Evolutionary conservation across 106 monocot species (phyloP).

Genomic region (Dendrobium chrysotoxum): DNA sequence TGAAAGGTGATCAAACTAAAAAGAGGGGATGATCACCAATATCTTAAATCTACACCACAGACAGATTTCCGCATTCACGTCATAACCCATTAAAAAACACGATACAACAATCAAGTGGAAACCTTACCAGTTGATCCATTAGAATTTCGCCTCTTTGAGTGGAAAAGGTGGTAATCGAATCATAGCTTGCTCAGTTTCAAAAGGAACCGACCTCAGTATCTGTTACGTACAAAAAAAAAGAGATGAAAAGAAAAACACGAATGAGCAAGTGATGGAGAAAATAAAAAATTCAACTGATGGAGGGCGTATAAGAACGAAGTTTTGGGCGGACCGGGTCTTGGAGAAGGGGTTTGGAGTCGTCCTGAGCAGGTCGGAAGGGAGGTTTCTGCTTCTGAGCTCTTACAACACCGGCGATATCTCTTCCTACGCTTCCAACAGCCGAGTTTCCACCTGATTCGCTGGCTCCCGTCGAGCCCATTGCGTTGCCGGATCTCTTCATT

Average conservation of each 20-base stretch:
- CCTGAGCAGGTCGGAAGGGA: conserved; percentile 54
- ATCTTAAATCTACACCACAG: background rate
- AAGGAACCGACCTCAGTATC: conserved; percentile 78
- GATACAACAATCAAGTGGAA: background rate
- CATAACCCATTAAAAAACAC: background rate
- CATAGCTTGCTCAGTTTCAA: conserved; percentile 84
- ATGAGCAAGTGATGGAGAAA: background rate
- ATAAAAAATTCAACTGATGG: background rate
- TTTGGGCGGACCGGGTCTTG: conserved; percentile 61
- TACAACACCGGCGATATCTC: background rate
- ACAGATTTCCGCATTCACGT: background rate
- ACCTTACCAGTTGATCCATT: background rate
- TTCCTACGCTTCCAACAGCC: background rate
- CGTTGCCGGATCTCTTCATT: conserved; percentile 2
- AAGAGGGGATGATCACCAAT: too few species aligned
- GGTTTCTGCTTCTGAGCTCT: conserved; percentile 32
- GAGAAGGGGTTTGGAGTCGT: conserved; percentile 84
- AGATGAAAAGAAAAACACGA: background rate
- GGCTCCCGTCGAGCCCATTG: background rate
- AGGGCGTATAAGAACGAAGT: too few species aligned
- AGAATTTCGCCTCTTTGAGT: background rate
- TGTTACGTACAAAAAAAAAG: conserved; percentile 5
- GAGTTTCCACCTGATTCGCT: background rate
- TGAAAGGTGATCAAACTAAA: too few species aligned
- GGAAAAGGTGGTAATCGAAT: conserved; percentile 67